Evolutionary conservation across 768 basidiomycete species (phyloP).

Genomic region (Stropharia rugosoannulata): DNA sequence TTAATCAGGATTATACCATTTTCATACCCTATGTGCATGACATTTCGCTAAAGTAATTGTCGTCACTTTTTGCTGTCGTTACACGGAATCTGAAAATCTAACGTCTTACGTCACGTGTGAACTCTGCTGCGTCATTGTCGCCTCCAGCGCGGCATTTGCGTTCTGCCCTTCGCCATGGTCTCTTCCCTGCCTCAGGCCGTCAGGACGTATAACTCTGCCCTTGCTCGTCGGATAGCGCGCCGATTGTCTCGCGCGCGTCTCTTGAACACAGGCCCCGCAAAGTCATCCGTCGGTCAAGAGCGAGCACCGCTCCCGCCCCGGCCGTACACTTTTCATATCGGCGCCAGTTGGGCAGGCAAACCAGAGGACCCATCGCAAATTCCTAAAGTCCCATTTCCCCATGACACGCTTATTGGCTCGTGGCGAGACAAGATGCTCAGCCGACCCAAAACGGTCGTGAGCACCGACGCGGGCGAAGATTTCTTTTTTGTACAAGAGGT

Average conservation of each 20-base stretch:
- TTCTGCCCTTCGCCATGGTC: neutral
- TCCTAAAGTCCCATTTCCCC: constrained; percentile 49
- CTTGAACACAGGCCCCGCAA: neutral
- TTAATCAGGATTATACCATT: constrained; percentile 16
- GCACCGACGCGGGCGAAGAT: constrained; percentile 45
- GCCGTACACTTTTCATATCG: constrained; percentile 74
- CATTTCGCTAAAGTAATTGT: constrained; percentile 1
- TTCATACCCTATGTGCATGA: constrained; percentile 7
- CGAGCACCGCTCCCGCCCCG: constrained; percentile 19
- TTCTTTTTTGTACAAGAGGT: constrained; percentile 69
- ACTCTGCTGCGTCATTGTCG: too few species aligned
- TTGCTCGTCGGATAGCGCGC: constrained; percentile 13
- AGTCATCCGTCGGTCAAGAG: constrained; percentile 5
- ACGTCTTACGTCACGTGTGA: too few species aligned
- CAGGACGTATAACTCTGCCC: constrained; percentile 11
- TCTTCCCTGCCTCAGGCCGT: neutral
- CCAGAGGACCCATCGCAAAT: constrained; percentile 39
- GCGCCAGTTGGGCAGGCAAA: constrained; percentile 78
- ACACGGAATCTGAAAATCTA: neutral
- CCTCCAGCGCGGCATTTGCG: too few species aligned
- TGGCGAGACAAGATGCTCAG: constrained; percentile 72
- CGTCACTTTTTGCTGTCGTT: constrained; percentile 3
- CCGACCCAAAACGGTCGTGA: constrained; percentile 37
- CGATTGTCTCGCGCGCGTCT: constrained; percentile 1
- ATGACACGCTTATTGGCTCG: constrained; percentile 54